Conservation (phyloP, 208 protist species). For the Paratrypanosoma confusum region DNA sequence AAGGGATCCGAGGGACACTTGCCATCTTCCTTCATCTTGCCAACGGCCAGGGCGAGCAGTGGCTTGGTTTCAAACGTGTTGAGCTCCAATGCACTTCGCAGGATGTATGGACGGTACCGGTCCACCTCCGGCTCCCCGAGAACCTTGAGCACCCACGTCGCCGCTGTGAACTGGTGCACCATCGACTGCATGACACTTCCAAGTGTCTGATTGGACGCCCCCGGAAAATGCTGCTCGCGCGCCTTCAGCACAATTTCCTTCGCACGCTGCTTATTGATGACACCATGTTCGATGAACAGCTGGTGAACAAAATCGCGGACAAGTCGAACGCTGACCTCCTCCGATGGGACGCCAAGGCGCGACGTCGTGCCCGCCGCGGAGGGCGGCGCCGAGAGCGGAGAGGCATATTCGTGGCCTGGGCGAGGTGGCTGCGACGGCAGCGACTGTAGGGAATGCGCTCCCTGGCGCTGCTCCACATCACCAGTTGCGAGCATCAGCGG, state of each 20-base stretch:
- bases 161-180: slow-evolving; percentile 63
- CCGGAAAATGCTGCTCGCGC: slow-evolving; percentile 45
- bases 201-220: slow-evolving; percentile 69
- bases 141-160: slow-evolving; percentile 69
- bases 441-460: not conserved
- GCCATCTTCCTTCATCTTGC: slow-evolving; percentile 8
- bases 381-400: slow-evolving; percentile 5
- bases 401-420: not conserved
- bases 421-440: not conserved
- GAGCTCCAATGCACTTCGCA: slow-evolving; percentile 43
- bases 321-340: slow-evolving; percentile 31
- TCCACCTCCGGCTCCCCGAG: slow-evolving; percentile 58
- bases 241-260: slow-evolving; percentile 69
- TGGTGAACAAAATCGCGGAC: slow-evolving; percentile 52
- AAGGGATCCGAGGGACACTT: not conserved
- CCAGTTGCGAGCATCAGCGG: not conserved
- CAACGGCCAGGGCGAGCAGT: slow-evolving; percentile 19
- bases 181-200: slow-evolving; percentile 44
- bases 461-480: no score
- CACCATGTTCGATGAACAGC: slow-evolving; percentile 70
- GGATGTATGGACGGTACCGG: slow-evolving; percentile 52
- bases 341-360: no score
- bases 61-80: slow-evolving; percentile 43
- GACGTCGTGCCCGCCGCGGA: slow-evolving; percentile 3
- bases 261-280: slow-evolving; percentile 70